phyloP scores from a whole-genome alignment of 2,329 filamentous ascomycete species.

The Sporothrix schenckii region DNA sequence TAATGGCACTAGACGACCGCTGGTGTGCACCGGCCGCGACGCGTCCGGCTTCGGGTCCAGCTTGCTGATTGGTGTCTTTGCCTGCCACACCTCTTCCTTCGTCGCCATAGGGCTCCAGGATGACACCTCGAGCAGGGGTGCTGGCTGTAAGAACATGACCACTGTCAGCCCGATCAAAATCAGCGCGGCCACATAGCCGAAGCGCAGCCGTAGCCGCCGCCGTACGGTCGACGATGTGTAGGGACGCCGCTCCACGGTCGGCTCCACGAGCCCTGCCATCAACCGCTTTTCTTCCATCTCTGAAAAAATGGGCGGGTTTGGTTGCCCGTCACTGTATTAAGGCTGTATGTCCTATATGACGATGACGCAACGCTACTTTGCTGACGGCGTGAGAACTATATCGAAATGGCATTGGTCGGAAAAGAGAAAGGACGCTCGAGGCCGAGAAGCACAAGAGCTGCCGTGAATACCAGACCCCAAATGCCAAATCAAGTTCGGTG shows the following conservation, averaged over 20 bases:
- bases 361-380: constrained; percentile 20
- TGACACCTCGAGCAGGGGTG: constrained; percentile 19
- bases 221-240: neutral
- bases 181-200: constrained; percentile 27
- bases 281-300: constrained; percentile 36
- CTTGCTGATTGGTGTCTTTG: constrained; percentile 1
- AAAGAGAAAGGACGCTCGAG: neutral
- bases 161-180: constrained; percentile 30
- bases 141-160: constrained; percentile 32
- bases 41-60: neutral
- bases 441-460: neutral
- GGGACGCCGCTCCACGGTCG: constrained; percentile 11
- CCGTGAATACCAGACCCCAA: neutral
- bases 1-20: constrained; percentile 64
- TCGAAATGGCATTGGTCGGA: constrained; percentile 2
- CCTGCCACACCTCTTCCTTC: constrained; percentile 4
- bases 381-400: constrained; percentile 1
- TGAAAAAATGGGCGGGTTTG: neutral
- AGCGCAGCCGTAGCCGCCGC: constrained; percentile 30
- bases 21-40: constrained; percentile 28
- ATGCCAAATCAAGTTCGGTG: neutral
- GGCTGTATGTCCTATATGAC: neutral
- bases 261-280: constrained; percentile 24
- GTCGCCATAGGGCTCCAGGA: constrained; percentile 13
- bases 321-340: neutral